Percentiles rank a stretch among this genome's conserved stretches.
Evolutionary conservation across 192 early-diverging fungal genomes (phyloP).

Genomic region (Coemansia sp.): DNA sequence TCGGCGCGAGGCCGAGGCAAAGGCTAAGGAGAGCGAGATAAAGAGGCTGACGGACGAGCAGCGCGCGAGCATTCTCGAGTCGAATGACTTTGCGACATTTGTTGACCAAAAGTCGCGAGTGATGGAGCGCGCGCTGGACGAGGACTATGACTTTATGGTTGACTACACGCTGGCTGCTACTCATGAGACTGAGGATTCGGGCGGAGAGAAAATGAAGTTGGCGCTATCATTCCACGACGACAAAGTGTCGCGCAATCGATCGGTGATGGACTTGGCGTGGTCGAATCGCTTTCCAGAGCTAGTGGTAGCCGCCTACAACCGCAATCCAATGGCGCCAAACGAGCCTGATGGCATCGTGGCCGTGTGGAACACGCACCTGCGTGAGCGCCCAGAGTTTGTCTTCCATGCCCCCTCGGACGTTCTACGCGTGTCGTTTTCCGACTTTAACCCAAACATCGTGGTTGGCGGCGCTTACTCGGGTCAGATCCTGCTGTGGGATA

Average conservation of each 20-base stretch:
- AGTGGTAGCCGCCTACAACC: constrained; percentile 88
- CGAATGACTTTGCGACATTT: constrained; percentile 81
- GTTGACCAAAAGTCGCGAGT: constrained; percentile 84
- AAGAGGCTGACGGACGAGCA: constrained; percentile 86
- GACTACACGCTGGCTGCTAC: constrained; percentile 79
- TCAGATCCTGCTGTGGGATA: constrained; percentile 98
- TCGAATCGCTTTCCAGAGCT: constrained; percentile 89
- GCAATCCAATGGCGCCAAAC: constrained; percentile 78
- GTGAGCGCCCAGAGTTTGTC: constrained; percentile 91
- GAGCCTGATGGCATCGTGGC: constrained; percentile 94
- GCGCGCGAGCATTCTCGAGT: constrained; percentile 69
- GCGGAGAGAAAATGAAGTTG: constrained; percentile 70
- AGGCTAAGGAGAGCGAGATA: constrained; percentile 55
- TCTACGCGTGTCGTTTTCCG: constrained; percentile 82
- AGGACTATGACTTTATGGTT: constrained; percentile 87
- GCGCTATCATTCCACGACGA: constrained; percentile 78
- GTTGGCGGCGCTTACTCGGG: constrained; percentile 98
- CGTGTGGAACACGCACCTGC: constrained; percentile 90
- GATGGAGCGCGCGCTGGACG: constrained; percentile 85
- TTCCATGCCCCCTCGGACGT: constrained; percentile 94
- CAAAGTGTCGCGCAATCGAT: constrained; percentile 78
- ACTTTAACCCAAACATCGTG: constrained; percentile 89
- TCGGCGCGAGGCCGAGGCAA: constrained; percentile 66
- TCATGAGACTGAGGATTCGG: constrained; percentile 56
- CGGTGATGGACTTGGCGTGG: constrained; percentile 94